These are phyloP conservation scores for Pythium phragmiticola DNA, from an alignment of 352 stramenopile species.

Conservation along the genomic window DNA sequence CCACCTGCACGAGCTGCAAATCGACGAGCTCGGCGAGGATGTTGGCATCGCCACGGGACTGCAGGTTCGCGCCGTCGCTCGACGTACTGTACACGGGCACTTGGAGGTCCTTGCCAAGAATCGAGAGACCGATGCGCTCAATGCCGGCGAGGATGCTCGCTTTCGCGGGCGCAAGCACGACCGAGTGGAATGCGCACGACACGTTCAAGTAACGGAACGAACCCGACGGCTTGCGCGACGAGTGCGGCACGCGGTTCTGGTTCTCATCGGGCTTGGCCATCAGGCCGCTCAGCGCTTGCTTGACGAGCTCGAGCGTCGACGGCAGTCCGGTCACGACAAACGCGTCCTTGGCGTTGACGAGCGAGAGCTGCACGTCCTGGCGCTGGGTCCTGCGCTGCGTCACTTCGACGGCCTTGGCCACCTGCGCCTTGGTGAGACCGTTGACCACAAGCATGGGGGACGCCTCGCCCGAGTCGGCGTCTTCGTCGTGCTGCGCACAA, in stretches of 20 bases:
- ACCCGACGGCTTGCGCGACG: constrained; percentile 70
- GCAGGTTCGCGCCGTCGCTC: constrained; percentile 47
- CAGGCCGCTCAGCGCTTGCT: constrained; percentile 18
- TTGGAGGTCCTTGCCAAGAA: constrained; percentile 52
- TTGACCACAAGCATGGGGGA: constrained; percentile 74
- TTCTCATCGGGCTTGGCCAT: constrained; percentile 54
- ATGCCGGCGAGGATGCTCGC: constrained; percentile 48
- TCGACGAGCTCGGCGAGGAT: constrained; percentile 49
- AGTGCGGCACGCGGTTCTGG: constrained; percentile 76
- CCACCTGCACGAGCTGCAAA: constrained; percentile 62
- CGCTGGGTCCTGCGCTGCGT: constrained; percentile 42
- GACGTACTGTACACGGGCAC: constrained; percentile 69
- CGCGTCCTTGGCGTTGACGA: constrained; percentile 59
- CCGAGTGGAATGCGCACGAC: constrained; percentile 79
- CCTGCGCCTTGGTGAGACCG: constrained; percentile 51
- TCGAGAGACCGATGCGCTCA: constrained; percentile 38
- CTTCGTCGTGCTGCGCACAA: constrained; percentile 15
- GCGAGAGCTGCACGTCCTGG: constrained; percentile 63
- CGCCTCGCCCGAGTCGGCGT: constrained; percentile 20
- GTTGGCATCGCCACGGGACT: constrained; percentile 39
- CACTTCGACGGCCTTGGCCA: constrained; percentile 55
- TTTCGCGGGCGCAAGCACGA: constrained; percentile 42
- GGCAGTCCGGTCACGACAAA: constrained; percentile 76
- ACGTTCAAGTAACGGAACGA: constrained; percentile 56
- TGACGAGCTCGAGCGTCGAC: constrained; percentile 35